Base-by-base conservation (phyloP, 2,329 filamentous ascomycete genomes). In the Trichoderma harzianum region DNA sequence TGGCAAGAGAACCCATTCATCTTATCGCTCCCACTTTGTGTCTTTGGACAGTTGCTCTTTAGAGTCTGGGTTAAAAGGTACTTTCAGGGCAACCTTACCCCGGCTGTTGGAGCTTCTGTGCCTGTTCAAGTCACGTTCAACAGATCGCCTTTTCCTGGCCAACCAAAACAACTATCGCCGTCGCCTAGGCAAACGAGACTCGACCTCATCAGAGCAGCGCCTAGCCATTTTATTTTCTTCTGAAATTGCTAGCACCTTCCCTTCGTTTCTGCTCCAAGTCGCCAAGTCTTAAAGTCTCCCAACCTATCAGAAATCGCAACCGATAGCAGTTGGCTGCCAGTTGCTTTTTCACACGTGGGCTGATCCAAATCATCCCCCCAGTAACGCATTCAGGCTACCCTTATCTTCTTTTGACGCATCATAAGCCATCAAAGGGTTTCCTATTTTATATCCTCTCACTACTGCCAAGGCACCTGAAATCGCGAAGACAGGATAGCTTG, bases 71-170 rank as follows among this genome's bases (percentile, higher is more conserved):
- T 43, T 65, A 24, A 55, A 68, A 69, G 47, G 70, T 62, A 60
- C 64, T 47, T 34, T 68, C 70, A 65, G 53, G 57, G 32, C 51
- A 51, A 53, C 58, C 70, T 60, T 69, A 51, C 43, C 58, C 51
- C 58, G 57, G 21, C 66, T 32, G 60, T 62, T 65, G 32, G 65
- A 72, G 70, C 60, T 51, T 36, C 71, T 61, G 18, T 62, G 18
- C 32, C 36, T 24, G 26, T 34, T 28, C 43, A 55, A 34, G 7
- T 47, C 18, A 8, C 26, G 18, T 61, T 28, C 10, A 61, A 24
- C 53, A 51, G n/a, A 32, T 69, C 68, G 53, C 39, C 34, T 58
- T 51, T 30, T 36, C 57, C 66, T 51, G 57, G 66, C 47, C 43
- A 47, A 65, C 39, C 66, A 62, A 66, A 70, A 65, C 28, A 32